These are phyloP conservation scores for Meyerozyma guilliermondii DNA, from an alignment of 1,139 yeast species.

Conservation along the genomic window DNA sequence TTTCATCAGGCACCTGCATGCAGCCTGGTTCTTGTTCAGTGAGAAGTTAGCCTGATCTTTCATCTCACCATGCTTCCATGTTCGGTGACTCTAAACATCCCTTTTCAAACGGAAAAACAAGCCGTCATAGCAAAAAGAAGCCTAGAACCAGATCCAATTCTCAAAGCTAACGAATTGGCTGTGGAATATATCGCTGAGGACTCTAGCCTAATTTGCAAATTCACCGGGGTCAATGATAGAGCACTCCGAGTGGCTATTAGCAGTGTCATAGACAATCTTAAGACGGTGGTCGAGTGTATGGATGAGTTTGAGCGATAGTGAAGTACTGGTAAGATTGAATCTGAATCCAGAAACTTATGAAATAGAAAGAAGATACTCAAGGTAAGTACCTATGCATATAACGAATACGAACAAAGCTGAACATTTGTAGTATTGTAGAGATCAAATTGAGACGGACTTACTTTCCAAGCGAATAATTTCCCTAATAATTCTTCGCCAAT, in stretches of 20 bases:
- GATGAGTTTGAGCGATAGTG: conserved; percentile 52
- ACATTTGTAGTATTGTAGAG: too few relatives aligned
- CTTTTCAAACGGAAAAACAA: conserved; percentile 56
- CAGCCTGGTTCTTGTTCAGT: not conserved
- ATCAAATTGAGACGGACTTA: too few relatives aligned
- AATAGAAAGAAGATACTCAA: too few relatives aligned
- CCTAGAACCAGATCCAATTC: conserved; percentile 72
- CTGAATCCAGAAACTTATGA: not conserved
- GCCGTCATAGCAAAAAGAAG: conserved; percentile 59
- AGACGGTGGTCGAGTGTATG: conserved; percentile 62
- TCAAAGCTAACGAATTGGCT: conserved; percentile 57
- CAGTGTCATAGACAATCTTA: conserved; percentile 58
- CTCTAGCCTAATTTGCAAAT: conserved; percentile 32
- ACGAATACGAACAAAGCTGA: too few relatives aligned
- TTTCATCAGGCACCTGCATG: not conserved
- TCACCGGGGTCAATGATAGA: conserved; percentile 56
- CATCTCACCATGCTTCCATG: not conserved
- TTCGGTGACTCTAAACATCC: conserved; percentile 36
- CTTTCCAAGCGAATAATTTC: too few relatives aligned
- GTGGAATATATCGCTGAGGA: conserved; percentile 34
- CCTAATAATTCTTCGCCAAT: too few relatives aligned
- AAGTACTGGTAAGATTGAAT: too few relatives aligned
- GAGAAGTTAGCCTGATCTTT: not conserved
- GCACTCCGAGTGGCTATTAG: conserved; percentile 68
- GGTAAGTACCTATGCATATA: too few relatives aligned